These are phyloP conservation scores for Thalia dealbata DNA, from an alignment of 176 grass and related monocot species.

Conservation along the genomic window DNA sequence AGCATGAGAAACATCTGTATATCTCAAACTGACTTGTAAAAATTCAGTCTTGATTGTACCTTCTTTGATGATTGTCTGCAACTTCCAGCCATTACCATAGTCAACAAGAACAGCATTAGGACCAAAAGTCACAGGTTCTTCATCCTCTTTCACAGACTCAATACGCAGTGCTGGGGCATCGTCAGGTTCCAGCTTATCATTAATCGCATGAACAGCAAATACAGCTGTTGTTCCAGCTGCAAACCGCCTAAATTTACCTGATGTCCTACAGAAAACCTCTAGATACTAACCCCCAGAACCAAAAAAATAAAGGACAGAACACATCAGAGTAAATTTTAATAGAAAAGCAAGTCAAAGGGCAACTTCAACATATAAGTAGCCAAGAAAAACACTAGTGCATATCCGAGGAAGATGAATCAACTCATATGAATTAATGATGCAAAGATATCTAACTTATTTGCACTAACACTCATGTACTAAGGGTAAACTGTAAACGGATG, in stretches of 20 bases:
- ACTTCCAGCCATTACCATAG: slow-evolving; percentile 65
- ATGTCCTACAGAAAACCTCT: slow-evolving; percentile 71
- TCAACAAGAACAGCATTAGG: slow-evolving; percentile 53
- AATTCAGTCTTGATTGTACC: slow-evolving; percentile 14
- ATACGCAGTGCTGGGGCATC: slow-evolving; percentile 49
- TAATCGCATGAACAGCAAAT: slow-evolving; percentile 58
- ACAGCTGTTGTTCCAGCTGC: slow-evolving; percentile 55
- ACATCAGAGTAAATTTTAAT: background rate
- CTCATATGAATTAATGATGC: background rate
- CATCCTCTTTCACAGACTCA: slow-evolving; percentile 64
- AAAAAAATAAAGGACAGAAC: background rate
- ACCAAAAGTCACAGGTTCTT: slow-evolving; percentile 77
- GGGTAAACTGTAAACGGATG: no score
- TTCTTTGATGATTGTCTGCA: slow-evolving; percentile 57
- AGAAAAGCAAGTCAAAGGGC: background rate
- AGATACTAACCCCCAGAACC: slow-evolving; percentile 38
- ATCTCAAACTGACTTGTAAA: slow-evolving; percentile 13
- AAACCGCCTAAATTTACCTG: slow-evolving; percentile 66
- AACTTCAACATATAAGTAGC: no score
- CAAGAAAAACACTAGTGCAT: background rate
- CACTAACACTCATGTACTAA: no score
- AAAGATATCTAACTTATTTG: background rate
- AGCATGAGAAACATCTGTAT: background rate
- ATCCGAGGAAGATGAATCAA: background rate
- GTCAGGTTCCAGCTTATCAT: slow-evolving; percentile 48